A percentile compares a stretch with the other conserved stretches of the same genome.
Conservation (phyloP, 169 alveolate species). For the Amoebophrya sp. region DNA sequence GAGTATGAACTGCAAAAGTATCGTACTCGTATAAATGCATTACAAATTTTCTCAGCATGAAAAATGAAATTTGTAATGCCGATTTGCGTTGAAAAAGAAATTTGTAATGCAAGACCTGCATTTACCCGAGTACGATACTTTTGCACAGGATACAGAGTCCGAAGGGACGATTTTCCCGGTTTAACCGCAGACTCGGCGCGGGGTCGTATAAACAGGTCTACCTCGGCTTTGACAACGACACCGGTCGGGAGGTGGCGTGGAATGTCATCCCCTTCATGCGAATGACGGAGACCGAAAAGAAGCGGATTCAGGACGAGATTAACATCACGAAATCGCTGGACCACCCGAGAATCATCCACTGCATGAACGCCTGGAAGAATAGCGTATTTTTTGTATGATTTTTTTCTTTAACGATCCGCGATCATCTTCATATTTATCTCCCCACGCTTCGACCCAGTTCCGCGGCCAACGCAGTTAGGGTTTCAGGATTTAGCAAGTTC, state of each 20-base stretch:
- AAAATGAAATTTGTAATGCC: too few relatives aligned
- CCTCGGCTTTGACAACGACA: slow-evolving; percentile 74
- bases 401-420: not conserved
- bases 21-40: too few relatives aligned
- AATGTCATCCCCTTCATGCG: slow-evolving; percentile 59
- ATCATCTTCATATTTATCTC: not conserved
- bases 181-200: slow-evolving; percentile 72
- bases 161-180: slow-evolving; percentile 52
- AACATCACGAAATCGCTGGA: slow-evolving; percentile 62
- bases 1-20: too few relatives aligned
- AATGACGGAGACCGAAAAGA: slow-evolving; percentile 40
- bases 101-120: too few relatives aligned
- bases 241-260: slow-evolving; percentile 85
- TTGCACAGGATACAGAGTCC: too few relatives aligned
- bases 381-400: slow-evolving; percentile 29
- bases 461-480: too few relatives aligned
- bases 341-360: slow-evolving; percentile 70
- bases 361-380: slow-evolving; percentile 74
- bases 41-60: too few relatives aligned
- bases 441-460: too few relatives aligned
- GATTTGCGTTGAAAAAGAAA: too few relatives aligned
- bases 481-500: too few relatives aligned
- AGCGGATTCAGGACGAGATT: slow-evolving; percentile 60
- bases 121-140: too few relatives aligned
- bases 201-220: slow-evolving; percentile 79